These are phyloP conservation scores for Thermothielavioides terrestris DNA, from an alignment of 495 filamentous ascomycete species.

Conservation along the genomic window DNA sequence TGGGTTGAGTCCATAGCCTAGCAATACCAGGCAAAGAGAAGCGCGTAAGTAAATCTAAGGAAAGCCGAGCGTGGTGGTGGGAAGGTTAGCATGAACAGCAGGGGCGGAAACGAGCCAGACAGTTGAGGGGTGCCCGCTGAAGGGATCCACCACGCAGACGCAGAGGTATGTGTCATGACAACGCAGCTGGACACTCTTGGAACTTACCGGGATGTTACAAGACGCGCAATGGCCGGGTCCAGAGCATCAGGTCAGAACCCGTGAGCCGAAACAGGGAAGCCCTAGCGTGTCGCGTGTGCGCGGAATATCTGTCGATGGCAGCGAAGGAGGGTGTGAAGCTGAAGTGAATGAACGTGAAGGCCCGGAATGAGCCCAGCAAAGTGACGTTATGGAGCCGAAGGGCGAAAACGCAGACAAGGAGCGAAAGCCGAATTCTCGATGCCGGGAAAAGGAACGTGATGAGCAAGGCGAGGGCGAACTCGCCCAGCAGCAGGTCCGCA, in stretches of 20 bases:
- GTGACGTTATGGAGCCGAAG: constrained; percentile 1
- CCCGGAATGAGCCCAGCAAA: not conserved
- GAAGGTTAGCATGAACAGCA: constrained; percentile 30
- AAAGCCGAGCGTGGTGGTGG: constrained; percentile 19
- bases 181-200: constrained; percentile 16
- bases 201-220: constrained; percentile 35
- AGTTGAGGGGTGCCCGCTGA: constrained; percentile 14
- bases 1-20: constrained; percentile 36
- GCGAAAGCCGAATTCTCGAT: constrained; percentile 16
- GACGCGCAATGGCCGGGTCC: constrained; percentile 22
- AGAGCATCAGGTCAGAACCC: constrained; percentile 8
- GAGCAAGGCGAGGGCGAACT: constrained; percentile 35
- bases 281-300: not conserved
- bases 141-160: constrained; percentile 18
- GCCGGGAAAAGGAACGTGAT: constrained; percentile 35
- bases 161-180: constrained; percentile 26
- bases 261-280: constrained; percentile 4
- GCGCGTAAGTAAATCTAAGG: constrained; percentile 27
- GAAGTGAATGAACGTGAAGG: constrained; percentile 6
- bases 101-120: constrained; percentile 16
- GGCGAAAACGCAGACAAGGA: constrained; percentile 11
- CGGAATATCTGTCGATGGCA: not conserved
- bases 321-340: constrained; percentile 1
- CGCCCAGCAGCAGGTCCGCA: constrained; percentile 34
- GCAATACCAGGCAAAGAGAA: constrained; percentile 18